These are phyloP conservation scores for Filobasidium wieringae DNA, from an alignment of 768 basidiomycete genomes.

Conservation along the genomic window DNA sequence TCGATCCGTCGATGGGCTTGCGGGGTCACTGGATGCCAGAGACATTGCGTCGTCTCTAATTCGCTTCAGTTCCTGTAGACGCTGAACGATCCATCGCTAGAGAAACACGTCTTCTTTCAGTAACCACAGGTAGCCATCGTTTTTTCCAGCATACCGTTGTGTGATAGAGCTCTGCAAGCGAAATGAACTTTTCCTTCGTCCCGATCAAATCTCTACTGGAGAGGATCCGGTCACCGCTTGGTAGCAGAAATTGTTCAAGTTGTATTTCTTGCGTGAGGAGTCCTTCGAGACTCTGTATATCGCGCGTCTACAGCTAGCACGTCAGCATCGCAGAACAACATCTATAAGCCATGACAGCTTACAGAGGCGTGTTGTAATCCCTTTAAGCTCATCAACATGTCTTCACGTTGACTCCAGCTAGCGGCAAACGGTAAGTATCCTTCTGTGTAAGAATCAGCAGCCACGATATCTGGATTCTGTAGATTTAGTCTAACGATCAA, in stretches of 20 bases:
- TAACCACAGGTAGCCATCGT: conserved; percentile 4
- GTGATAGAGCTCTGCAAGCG: conserved; percentile 66
- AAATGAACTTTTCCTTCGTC: conserved; percentile 59
- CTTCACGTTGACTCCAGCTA: conserved; percentile 69
- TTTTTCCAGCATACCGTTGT: conserved; percentile 56
- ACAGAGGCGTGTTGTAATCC: conserved; percentile 53
- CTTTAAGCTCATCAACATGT: conserved; percentile 60
- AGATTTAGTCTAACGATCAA: conserved; percentile 44
- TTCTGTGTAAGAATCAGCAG: conserved; percentile 19
- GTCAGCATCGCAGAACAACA: too few relatives aligned
- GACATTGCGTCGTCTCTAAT: conserved; percentile 45
- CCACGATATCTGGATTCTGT: conserved; percentile 15
- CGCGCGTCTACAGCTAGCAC: background rate
- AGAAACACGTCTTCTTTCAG: background rate
- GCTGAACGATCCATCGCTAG: conserved; percentile 74
- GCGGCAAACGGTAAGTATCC: conserved; percentile 49
- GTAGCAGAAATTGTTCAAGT: conserved; percentile 59
- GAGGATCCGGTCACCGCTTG: conserved; percentile 44
- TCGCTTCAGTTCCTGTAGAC: conserved; percentile 57
- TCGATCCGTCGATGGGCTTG: background rate
- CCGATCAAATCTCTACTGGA: conserved; percentile 55
- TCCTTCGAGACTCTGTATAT: conserved; percentile 28
- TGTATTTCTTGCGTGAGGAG: conserved; percentile 67
- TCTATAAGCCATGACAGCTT: too few relatives aligned
- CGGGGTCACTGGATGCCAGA: background rate